Evolutionary conservation across 108 stramenopile species (phyloP).

Genomic region (Skeletonema costatum): DNA sequence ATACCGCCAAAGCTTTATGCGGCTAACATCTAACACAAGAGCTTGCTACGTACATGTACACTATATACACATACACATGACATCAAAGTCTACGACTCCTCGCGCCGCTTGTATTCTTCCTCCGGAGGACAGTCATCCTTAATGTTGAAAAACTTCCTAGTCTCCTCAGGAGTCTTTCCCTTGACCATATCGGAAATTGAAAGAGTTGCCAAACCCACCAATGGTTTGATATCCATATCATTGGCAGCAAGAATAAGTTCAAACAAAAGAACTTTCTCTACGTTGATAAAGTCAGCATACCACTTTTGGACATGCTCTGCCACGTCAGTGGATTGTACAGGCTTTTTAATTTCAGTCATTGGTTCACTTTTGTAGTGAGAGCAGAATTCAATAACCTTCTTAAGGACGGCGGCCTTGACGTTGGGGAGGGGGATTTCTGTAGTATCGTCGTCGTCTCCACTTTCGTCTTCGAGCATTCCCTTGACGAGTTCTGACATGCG

Average conservation of each 20-base stretch:
- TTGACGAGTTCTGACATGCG: constrained; percentile 98
- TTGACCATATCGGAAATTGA: constrained; percentile 99
- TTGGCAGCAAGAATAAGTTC: constrained; percentile 99
- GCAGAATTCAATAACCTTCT: constrained; percentile 99
- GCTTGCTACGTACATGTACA: no score
- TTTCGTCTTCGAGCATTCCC: constrained; percentile 92
- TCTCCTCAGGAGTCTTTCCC: constrained; percentile 98
- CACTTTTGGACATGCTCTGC: constrained; percentile 98
- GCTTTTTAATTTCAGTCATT: constrained; percentile 99
- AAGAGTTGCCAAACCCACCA: constrained; percentile 98
- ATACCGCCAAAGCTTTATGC: no score
- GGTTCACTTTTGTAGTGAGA: constrained; percentile 91
- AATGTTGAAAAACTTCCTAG: constrained; percentile 97
- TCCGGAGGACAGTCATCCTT: constrained; percentile 99
- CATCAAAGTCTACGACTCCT: constrained; percentile 84
- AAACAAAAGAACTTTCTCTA: constrained; percentile 97
- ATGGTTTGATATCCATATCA: constrained; percentile 97
- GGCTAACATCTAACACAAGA: no score
- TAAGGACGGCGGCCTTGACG: constrained; percentile 93
- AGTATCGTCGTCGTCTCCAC: constrained; percentile 82
- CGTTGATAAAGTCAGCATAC: constrained; percentile 98
- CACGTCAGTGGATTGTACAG: constrained; percentile 96
- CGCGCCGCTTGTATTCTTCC: constrained; percentile 99
- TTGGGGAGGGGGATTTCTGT: constrained; percentile 99
- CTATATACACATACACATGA: no score